Conservation (phyloP, 2,329 filamentous ascomycete species). For the Fusarium lateritium region DNA sequence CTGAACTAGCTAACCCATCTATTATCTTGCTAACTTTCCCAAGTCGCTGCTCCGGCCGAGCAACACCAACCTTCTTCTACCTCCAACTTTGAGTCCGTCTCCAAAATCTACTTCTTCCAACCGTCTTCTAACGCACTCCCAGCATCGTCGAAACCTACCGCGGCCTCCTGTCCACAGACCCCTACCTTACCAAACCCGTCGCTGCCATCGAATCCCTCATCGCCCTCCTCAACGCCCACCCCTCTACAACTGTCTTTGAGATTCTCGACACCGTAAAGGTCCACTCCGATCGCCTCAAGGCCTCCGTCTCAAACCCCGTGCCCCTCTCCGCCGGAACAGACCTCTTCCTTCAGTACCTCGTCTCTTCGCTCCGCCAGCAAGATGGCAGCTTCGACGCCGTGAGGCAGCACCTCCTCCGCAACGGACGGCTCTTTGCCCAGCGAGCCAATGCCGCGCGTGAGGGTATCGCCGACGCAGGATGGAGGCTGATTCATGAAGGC, state of each 20-base stretch:
- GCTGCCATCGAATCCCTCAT: conserved; percentile 95
- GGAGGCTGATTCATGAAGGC: conserved; percentile 83
- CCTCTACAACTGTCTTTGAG: conserved; percentile 91
- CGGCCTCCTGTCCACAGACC: conserved; percentile 73
- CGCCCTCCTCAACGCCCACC: conserved; percentile 83
- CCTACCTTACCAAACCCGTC: conserved; percentile 94
- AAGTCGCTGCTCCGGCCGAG: conserved; percentile 38
- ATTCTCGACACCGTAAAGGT: conserved; percentile 88
- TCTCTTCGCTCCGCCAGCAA: conserved; percentile 77
- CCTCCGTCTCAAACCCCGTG: conserved; percentile 87
- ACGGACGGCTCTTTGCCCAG: conserved; percentile 88
- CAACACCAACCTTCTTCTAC: conserved; percentile 41
- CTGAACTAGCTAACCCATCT: fast-evolving
- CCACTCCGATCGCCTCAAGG: conserved; percentile 83
- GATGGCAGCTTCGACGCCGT: conserved; percentile 80
- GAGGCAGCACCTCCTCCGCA: conserved; percentile 85
- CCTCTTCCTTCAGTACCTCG: conserved; percentile 94
- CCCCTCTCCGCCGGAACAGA: conserved; percentile 94
- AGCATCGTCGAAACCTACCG: conserved; percentile 72
- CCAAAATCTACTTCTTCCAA: background rate
- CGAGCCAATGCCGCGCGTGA: conserved; percentile 88
- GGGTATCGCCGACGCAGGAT: conserved; percentile 85
- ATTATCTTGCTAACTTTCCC: background rate
- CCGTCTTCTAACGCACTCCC: background rate
- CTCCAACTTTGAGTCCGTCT: conserved; percentile 49